Evolutionary conservation across 495 filamentous ascomycete species (phyloP), one percentile per base, ranked within the genome.

Genomic region (Hypoxylon fragiforme): DNA sequence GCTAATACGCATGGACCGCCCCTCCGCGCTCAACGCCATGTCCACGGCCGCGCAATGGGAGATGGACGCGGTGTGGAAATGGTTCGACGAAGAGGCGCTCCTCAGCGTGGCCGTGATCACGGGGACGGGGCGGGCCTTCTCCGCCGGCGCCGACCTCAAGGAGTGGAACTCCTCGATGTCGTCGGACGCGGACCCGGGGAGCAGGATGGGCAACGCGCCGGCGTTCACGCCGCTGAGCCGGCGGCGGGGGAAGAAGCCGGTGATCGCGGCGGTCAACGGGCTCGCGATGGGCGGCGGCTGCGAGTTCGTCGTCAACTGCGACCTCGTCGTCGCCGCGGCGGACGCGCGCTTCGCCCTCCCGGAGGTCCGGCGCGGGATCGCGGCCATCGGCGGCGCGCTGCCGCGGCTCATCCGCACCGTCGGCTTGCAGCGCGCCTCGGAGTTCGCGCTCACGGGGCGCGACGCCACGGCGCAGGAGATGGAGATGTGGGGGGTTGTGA

Each of bases 241-340:
- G 48, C 64, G 77, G 11, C 55, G 56, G 4, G 81, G 78, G 19
- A 83, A 81, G 66, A 86, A 87, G 57, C 90, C 90, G 2, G 75
- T 95, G 16, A 84, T 95, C 54, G 85, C 87, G 3, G 90, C 89
- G 3, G 85, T 94, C 12, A 89, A 91, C 62, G 89, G 90, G 4
- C 72, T 88, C 15, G 85, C 84, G 24, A 74, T 87, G 26, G 90
- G 90, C 24, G 90, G 87, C 6, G 90, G 90, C 6, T 83, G 85
- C 62, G 90, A 95, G 69, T 88, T 90, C 70, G 74, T 81, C 6
- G 70, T 86, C 2, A 92, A 92, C 57, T 77, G 73, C 63, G 90
- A 95, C 69, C 64, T 92, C n/a, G 80, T 90, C 4, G 61, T 92
- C 15, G 88, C 87, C 3, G 74, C 77, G 1, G 67, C 70, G 2